phyloP scores from a whole-genome alignment of 2,329 filamentous ascomycete genomes.

The Metarhizium humberi region DNA sequence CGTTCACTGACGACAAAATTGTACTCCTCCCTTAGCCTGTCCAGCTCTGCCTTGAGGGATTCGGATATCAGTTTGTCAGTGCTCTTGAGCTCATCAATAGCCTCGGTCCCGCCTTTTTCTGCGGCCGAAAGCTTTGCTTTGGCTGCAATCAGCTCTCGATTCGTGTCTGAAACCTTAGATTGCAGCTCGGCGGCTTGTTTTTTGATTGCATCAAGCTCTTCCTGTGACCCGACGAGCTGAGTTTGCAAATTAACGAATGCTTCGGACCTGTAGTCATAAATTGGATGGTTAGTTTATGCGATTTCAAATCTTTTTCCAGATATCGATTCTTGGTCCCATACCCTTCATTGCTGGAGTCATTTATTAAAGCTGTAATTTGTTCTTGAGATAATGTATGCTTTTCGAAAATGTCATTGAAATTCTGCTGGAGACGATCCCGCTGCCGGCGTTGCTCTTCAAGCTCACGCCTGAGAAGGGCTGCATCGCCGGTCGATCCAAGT shows the following conservation, averaged over 20 bases:
- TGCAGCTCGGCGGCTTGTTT: constrained; percentile 34
- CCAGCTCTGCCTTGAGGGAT: constrained; percentile 49
- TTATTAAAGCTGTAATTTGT: constrained; percentile 46
- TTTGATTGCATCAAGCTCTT: constrained; percentile 39
- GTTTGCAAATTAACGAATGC: constrained; percentile 43
- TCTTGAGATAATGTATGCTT: constrained; percentile 47
- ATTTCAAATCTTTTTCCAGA: constrained; percentile 22
- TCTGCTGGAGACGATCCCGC: constrained; percentile 41
- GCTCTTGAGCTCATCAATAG: constrained; percentile 48
- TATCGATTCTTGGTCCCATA: constrained; percentile 29
- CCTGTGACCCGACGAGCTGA: constrained; percentile 32
- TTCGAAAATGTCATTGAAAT: constrained; percentile 48
- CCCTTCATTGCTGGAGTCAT: constrained; percentile 43
- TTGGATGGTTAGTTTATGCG: constrained; percentile 21
- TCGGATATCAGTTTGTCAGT: constrained; percentile 49
- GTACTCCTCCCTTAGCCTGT: constrained; percentile 42
- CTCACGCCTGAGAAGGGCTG: constrained; percentile 43
- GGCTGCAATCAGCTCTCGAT: constrained; percentile 44
- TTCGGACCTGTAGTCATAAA: constrained; percentile 40
- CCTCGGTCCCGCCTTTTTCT: constrained; percentile 43
- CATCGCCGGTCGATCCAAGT: constrained; percentile 43
- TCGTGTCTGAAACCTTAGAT: constrained; percentile 39
- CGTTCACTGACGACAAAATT: constrained; percentile 39
- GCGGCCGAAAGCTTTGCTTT: constrained; percentile 46
- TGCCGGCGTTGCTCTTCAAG: constrained; percentile 44